Base-by-base conservation (phyloP, 2,329 filamentous ascomycete species). In the Fusarium dlaminii region DNA sequence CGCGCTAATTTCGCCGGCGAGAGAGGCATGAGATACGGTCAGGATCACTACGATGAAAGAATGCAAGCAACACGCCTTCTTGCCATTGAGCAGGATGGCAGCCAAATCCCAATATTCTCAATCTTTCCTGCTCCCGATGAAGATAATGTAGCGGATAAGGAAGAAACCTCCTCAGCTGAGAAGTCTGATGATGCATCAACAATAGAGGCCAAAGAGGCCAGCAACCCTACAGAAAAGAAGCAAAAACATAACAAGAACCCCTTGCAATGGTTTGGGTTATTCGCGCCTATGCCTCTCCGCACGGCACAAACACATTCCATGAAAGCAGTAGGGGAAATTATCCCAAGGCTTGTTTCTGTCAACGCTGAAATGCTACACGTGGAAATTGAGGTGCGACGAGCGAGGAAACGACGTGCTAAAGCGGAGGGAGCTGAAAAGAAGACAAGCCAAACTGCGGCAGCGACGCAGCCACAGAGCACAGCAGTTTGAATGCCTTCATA, bases 1-100 rank as follows among this genome's bases (percentile, higher is more conserved):
- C 89, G 93, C 65, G 93, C 93, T 70, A 94, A 95, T 82, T 95
- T 94, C 82, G 85, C 89, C 34, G 90, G 89, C n/a, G 86, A 90
- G 78, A 85, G 89, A 18, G 88, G 91, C 37, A 80, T 90, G 70
- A 86, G 90, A 46, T 95, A 92, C 79, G 93, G 92, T 7, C 87
- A 86, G 72, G 91, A 94, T 76, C 88, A 89, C 78, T 96, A 93
- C 79, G 92, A 95, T 80, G 88, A 90, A 73, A 88, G 93, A 52
- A 94, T 94, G 90, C 90, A 90, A 79, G 91, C 92, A 7, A 82
- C 81, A 29, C 83, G 88, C 59, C 81, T 82, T 61, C 75, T 91
- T 36, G 56, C 54, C 14, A 76, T 80, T 13, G 39, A 62, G 8
- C 65, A 66, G 24, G 65, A 74, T 24, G 67, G 67, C 24, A 45